Evolutionary conservation across 345 rosid genomes (phyloP).

Genomic region (Reutealis trisperma): DNA sequence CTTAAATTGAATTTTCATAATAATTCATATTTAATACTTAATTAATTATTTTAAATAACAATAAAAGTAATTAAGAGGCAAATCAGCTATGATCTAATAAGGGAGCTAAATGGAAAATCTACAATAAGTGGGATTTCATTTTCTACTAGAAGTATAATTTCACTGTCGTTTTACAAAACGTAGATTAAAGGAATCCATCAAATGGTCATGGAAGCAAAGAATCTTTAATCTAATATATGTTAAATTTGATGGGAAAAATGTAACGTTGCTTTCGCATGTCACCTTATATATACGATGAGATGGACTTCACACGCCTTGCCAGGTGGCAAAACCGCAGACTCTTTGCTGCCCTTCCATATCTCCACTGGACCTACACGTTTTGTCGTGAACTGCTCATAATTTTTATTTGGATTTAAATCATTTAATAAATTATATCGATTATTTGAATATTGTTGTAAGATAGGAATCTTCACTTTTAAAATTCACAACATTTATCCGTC

Average conservation of each 20-base stretch:
- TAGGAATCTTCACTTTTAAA: too few species aligned
- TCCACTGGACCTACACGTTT: background rate
- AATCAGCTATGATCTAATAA: too few species aligned
- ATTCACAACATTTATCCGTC: too few species aligned
- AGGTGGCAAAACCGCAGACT: background rate
- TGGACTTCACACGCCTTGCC: constrained; percentile 2
- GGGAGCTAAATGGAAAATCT: background rate
- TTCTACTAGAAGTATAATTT: background rate
- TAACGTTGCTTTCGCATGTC: constrained; percentile 12
- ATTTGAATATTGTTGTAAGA: too few species aligned
- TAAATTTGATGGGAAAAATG: background rate
- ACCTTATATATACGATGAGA: background rate
- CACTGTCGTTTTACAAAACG: background rate
- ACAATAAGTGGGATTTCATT: background rate
- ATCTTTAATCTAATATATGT: background rate
- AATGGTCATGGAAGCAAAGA: background rate
- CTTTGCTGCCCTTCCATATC: background rate
- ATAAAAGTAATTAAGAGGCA: too few species aligned
- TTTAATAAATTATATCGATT: too few species aligned
- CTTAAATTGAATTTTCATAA: too few species aligned
- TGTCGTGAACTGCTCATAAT: background rate
- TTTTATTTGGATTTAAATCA: too few species aligned
- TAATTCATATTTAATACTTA: too few species aligned
- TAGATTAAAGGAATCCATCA: constrained; percentile 1
- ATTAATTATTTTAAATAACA: too few species aligned